Conservation (phyloP, 352 stramenopile species). For the Globisporangium orthogonon region DNA sequence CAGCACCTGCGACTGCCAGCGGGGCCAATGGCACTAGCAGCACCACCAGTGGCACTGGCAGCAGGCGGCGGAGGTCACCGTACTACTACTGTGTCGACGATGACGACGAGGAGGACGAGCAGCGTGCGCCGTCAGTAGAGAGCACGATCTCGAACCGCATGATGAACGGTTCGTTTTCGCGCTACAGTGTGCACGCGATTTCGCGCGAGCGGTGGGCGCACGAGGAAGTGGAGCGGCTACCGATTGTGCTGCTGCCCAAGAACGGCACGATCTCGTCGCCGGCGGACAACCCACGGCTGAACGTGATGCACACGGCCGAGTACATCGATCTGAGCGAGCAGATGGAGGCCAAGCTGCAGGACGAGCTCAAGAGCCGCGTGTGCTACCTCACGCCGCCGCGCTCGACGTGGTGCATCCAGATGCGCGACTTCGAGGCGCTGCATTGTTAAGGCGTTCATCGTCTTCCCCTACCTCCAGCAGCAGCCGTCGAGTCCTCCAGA, state of each 20-base stretch:
- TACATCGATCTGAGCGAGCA: constrained; percentile 57
- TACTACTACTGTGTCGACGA: constrained; percentile 56
- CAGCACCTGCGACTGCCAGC: constrained; percentile 1
- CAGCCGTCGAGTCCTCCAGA: too few species aligned
- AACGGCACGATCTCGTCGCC: constrained; percentile 55
- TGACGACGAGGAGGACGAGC: constrained; percentile 64
- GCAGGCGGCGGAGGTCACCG: constrained; percentile 32
- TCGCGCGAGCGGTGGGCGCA: constrained; percentile 59
- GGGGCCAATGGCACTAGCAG: neutral
- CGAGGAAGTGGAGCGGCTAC: constrained; percentile 62
- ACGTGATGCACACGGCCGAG: constrained; percentile 60
- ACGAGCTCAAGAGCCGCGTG: constrained; percentile 22
- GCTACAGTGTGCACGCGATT: constrained; percentile 70
- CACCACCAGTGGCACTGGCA: neutral
- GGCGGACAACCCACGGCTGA: constrained; percentile 73
- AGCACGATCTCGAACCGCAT: constrained; percentile 78
- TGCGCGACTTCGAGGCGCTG: constrained; percentile 63
- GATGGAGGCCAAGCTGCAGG: constrained; percentile 37
- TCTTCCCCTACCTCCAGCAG: too few species aligned
- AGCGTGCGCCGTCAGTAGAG: constrained; percentile 48
- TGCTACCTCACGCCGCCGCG: constrained; percentile 67
- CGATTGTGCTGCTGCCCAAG: constrained; percentile 68
- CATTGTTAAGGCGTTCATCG: constrained; percentile 27
- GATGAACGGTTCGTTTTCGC: constrained; percentile 75
- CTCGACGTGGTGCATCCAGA: constrained; percentile 82